These are phyloP conservation scores for Paracorniculantispora psalliotae DNA, from an alignment of 2,329 filamentous ascomycete species.

Conservation along the genomic window DNA sequence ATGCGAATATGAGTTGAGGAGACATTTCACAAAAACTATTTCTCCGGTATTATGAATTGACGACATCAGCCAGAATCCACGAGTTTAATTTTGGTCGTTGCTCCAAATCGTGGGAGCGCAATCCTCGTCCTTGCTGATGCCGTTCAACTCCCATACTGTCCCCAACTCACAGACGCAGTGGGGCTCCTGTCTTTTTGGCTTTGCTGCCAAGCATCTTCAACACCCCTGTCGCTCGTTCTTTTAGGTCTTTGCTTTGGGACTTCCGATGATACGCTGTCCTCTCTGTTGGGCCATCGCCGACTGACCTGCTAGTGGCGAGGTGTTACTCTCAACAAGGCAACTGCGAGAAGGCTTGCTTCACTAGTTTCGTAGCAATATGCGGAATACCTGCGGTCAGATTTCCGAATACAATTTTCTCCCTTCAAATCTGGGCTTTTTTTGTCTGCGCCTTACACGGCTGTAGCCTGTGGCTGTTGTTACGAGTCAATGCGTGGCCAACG, in stretches of 20 bases:
- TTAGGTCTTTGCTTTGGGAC: not conserved
- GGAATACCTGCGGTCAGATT: not conserved
- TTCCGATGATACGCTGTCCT: not conserved
- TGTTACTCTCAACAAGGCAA: not conserved
- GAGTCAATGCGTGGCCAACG: too few species aligned
- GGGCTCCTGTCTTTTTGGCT: not conserved
- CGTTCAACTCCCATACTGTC: too few species aligned
- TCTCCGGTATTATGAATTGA: too few species aligned
- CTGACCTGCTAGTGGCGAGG: not conserved
- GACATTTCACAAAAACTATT: not conserved
- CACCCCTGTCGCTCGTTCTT: not conserved
- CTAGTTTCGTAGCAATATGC: not conserved
- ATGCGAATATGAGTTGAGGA: not conserved
- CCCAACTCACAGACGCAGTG: not conserved
- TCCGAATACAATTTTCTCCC: not conserved
- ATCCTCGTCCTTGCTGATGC: not conserved
- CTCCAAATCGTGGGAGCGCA: not conserved
- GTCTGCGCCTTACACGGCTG: too few species aligned
- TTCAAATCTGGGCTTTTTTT: too few species aligned
- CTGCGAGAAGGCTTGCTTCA: not conserved
- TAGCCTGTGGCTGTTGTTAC: too few species aligned
- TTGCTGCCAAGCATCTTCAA: not conserved
- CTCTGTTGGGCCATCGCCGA: not conserved
- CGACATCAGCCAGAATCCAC: too few species aligned
- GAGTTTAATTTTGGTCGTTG: too few species aligned